Base-by-base conservation (phyloP, 129 eudicot species). In the Sambucus nigra region DNA sequence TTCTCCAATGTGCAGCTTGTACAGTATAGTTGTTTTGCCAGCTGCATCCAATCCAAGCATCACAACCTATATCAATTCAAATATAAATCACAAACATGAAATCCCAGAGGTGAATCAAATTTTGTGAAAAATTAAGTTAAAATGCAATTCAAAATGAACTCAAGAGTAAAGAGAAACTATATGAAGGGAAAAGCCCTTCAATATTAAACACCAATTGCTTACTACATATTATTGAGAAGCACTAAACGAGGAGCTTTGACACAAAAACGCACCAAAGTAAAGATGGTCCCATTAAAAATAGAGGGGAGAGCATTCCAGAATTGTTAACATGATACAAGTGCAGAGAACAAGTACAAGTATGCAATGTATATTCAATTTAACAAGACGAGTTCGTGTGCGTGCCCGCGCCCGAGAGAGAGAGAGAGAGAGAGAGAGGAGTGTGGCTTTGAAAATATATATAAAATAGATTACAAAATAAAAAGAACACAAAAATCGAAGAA, bases 21-120 rank as follows among this genome's bases (percentile, higher is more conserved):
- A 92, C 33, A 92, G 76, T 69, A 92, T 86, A 33, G 99, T 92
- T 35, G 99, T 91, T 73, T 91, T 91, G 15, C 98, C 98, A 51
- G 95, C 98, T 48, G 98, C 98, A 74, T 91, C 98, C 39, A 92
- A 73, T 45, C 99, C 96, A 27, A 92, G 91, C 99, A 92, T 92
- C 52, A 92, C 99, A 77, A 92, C 99, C 99, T 92, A 71, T 2
- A 11, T 44, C 61, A 75, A 22, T 57, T 58, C 21, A 40, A 64
- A 61, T 1, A 65, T 25, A 25, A 27, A 46, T 23, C 46, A 40
- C 15, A 5, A 27, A 29, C 59, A 53, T 32, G 25, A 11, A 28
- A 0, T 45, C 2, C 22, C 16, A 45, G 50, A 21, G 3, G 10
- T 31, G 38, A 31, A 3, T 31, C 9, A 3, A 31, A 31, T 5